Base-by-base conservation (phyloP, 805 yeast genomes). In the Yarrowia divulgata region DNA sequence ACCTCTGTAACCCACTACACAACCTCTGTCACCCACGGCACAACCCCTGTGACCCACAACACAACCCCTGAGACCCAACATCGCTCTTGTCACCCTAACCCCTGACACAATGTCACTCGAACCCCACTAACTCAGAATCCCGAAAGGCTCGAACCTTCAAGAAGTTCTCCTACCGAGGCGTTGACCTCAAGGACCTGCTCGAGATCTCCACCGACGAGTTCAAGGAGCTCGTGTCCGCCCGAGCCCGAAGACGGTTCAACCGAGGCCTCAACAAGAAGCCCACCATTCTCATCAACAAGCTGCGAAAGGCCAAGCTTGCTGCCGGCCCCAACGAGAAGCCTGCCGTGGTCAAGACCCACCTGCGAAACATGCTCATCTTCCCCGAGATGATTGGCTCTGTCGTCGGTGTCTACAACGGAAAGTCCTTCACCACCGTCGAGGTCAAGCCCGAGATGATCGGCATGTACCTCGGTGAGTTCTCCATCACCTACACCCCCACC, bases 301-400 rank as follows among this genome's bases (percentile, higher is more conserved):
- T 95, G 83, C 93, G 97, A 88, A 94, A 93, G 83, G 97, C 97
- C 77, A 95, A 92, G 87, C 90, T 91, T 79, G 88, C 96, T 77
- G 75, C 78, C 71, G 79, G 76, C 39, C 88, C 87, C 80, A 90
- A 90, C 82, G 98, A 95, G 86, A 95, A 94, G 89, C 99, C 99
- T 83, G 89, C 94, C 77, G 85, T 87, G 75, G 98, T 95, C 85
- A 95, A 94, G 90, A 95, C 99, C 78, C 99, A 95, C 86, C 91
- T 95, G 84, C 94, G 99, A 90, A 93, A 93, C 90, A 92, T 93
- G 97, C 84, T 95, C 83, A 83, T 95, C 81, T 95, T 95, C 77
- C 99, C 99, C 85, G 99, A 95, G 89, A 95, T 95, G 99, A 93
- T 95, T 80, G 99, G 99, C 83, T 92, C 98, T 73, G 96, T 94